A percentile compares a stretch with the other conserved stretches of the same genome.
These are phyloP conservation scores for Salix udensis DNA, from an alignment of 345 rosid genomes.

Conservation along the genomic window DNA sequence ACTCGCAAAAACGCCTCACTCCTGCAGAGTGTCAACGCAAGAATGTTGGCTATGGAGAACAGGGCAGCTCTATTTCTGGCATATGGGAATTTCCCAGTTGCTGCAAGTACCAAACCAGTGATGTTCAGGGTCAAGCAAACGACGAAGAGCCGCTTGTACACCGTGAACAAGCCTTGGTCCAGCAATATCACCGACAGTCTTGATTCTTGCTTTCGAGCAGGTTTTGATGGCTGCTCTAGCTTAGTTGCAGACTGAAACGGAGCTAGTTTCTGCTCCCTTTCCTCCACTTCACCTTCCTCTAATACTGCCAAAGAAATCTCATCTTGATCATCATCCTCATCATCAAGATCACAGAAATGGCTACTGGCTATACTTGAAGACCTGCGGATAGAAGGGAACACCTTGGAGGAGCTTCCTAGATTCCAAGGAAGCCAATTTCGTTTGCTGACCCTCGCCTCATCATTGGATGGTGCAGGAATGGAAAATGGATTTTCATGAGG, in stretches of 20 bases:
- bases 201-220: slow-evolving; percentile 44
- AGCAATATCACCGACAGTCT: slow-evolving; percentile 65
- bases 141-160: slow-evolving; percentile 66
- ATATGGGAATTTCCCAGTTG: slow-evolving; percentile 53
- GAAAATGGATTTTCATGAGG: slow-evolving; percentile 51
- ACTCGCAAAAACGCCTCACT: slow-evolving; percentile 67
- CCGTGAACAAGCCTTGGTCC: slow-evolving; percentile 76
- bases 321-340: slow-evolving; percentile 20
- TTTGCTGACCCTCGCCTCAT: not conserved
- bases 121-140: slow-evolving; percentile 47
- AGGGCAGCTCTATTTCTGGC: slow-evolving; percentile 63
- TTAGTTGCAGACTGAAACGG: slow-evolving; percentile 25
- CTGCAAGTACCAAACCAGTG: slow-evolving; percentile 50
- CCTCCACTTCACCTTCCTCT: slow-evolving; percentile 40
- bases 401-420: slow-evolving; percentile 32
- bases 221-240: slow-evolving; percentile 35
- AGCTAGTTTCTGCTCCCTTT: slow-evolving; percentile 13
- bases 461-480: slow-evolving; percentile 11
- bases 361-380: slow-evolving; percentile 55
- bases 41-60: slow-evolving; percentile 65
- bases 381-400: slow-evolving; percentile 39
- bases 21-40: slow-evolving; percentile 64
- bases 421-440: slow-evolving; percentile 39
- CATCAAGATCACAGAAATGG: slow-evolving; percentile 73
- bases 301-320: slow-evolving; percentile 12